phyloP scores from a whole-genome alignment of 2,329 filamentous ascomycete species.

The Huntiella abstrusa region DNA sequence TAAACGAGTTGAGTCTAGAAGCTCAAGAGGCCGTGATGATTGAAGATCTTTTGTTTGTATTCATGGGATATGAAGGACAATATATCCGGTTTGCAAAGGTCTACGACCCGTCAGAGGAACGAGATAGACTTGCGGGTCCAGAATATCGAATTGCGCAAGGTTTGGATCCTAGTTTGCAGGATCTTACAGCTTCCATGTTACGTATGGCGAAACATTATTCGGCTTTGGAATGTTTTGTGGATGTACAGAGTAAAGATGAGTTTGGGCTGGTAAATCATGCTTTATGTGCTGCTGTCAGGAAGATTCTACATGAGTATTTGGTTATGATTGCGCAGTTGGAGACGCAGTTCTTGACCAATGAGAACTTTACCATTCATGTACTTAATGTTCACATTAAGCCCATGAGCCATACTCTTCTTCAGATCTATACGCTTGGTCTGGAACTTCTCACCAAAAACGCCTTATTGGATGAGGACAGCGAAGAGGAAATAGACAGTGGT shows the following conservation, averaged over 20 bases:
- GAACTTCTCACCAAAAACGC: conserved; percentile 80
- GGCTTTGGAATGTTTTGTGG: conserved; percentile 79
- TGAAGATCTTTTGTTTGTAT: conserved; percentile 81
- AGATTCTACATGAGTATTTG: conserved; percentile 80
- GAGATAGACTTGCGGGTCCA: conserved; percentile 70
- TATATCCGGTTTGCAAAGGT: conserved; percentile 74
- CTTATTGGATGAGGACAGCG: conserved; percentile 64
- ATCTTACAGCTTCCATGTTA: conserved; percentile 73
- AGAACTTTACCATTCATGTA: conserved; percentile 78
- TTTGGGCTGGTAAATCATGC: conserved; percentile 93
- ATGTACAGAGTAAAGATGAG: conserved; percentile 81
- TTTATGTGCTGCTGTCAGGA: conserved; percentile 83
- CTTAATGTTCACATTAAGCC: conserved; percentile 82
- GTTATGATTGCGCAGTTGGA: conserved; percentile 86
- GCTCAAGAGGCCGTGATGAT: conserved; percentile 73
- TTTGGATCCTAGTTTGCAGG: conserved; percentile 76
- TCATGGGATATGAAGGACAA: conserved; percentile 98
- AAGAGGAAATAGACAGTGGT: conserved; percentile 52
- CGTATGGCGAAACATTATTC: conserved; percentile 89
- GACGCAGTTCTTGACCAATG: conserved; percentile 75
- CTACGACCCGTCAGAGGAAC: conserved; percentile 71
- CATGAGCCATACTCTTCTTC: conserved; percentile 77
- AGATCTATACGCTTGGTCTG: conserved; percentile 71
- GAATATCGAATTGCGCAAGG: conserved; percentile 62
- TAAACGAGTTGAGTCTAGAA: conserved; percentile 56